These are phyloP conservation scores for Pichia sp. DNA, from an alignment of 1,139 yeast species.

Conservation along the genomic window DNA sequence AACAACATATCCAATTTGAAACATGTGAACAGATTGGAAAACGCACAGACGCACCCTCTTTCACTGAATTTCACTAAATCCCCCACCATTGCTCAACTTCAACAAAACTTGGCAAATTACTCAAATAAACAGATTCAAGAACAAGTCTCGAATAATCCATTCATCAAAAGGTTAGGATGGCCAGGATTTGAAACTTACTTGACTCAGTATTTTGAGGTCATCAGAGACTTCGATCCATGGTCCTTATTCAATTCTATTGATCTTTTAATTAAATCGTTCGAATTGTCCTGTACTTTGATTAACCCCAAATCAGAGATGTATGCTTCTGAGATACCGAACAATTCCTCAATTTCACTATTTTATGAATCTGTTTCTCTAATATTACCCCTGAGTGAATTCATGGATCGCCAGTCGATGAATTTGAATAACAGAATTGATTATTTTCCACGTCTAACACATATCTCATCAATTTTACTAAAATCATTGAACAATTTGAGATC, in stretches of 20 bases:
- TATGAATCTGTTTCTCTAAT: slow-evolving; percentile 33
- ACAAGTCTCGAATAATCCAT: slow-evolving; percentile 12
- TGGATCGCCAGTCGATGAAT: slow-evolving; percentile 40
- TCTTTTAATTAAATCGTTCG: slow-evolving; percentile 30
- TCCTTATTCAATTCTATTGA: slow-evolving; percentile 52
- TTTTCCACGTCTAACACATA: slow-evolving; percentile 41
- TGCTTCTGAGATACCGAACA: too few species aligned
- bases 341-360: neutral
- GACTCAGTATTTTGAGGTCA: slow-evolving; percentile 40
- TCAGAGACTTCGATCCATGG: slow-evolving; percentile 53
- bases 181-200: slow-evolving; percentile 46
- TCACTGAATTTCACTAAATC: slow-evolving; percentile 6
- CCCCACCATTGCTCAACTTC: neutral
- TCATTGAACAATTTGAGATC: slow-evolving; percentile 52
- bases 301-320: too few species aligned
- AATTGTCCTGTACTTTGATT: neutral
- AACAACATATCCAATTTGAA: too few species aligned
- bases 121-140: neutral
- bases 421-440: slow-evolving; percentile 30
- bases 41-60: neutral
- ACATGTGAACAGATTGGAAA: too few species aligned
- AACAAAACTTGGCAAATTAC: neutral
- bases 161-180: slow-evolving; percentile 37
- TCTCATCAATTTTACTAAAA: slow-evolving; percentile 51
- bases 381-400: slow-evolving; percentile 40